Percentiles rank a stretch among this genome's conserved stretches.
These are phyloP conservation scores for Scedosporium minutisporum DNA, from an alignment of 2,329 filamentous ascomycete species.

Conservation along the genomic window DNA sequence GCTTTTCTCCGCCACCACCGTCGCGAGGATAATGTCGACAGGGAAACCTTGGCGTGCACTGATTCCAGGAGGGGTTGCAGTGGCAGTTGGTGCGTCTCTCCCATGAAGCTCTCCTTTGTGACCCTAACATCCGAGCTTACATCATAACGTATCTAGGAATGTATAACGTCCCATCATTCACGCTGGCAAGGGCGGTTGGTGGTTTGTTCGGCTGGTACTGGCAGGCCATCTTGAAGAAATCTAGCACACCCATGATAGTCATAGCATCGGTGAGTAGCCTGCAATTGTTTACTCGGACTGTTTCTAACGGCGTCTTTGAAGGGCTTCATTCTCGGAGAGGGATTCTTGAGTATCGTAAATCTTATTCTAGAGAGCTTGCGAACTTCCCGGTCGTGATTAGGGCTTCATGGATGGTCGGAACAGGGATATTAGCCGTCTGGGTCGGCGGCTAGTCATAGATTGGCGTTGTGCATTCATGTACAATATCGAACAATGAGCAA, in stretches of 20 bases:
- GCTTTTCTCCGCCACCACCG: conserved; percentile 64
- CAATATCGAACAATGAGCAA: too few relatives aligned
- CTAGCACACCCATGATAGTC: conserved; percentile 75
- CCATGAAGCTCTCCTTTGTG: background rate
- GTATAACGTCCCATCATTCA: conserved; percentile 97
- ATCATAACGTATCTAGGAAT: conserved; percentile 50
- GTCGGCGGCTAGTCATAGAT: too few relatives aligned
- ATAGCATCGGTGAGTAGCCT: conserved; percentile 53
- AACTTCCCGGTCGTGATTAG: conserved; percentile 45
- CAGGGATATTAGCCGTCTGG: too few relatives aligned
- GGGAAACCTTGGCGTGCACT: conserved; percentile 59
- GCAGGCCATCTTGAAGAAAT: conserved; percentile 41
- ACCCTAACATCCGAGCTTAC: conserved; percentile 2
- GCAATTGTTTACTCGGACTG: background rate
- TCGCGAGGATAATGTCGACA: conserved; percentile 51
- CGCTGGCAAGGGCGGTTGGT: conserved; percentile 74
- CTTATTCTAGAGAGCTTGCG: conserved; percentile 66
- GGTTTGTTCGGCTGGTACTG: conserved; percentile 71
- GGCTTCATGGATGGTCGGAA: background rate
- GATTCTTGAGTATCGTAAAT: conserved; percentile 85
- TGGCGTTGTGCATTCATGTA: too few relatives aligned
- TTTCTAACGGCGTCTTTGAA: conserved; percentile 15
- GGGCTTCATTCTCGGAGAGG: conserved; percentile 88
- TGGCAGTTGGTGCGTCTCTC: conserved; percentile 63
- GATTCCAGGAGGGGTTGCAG: conserved; percentile 87